Base-by-base conservation (phyloP, 352 stramenopile genomes). In the Phytophthora brassicae region DNA sequence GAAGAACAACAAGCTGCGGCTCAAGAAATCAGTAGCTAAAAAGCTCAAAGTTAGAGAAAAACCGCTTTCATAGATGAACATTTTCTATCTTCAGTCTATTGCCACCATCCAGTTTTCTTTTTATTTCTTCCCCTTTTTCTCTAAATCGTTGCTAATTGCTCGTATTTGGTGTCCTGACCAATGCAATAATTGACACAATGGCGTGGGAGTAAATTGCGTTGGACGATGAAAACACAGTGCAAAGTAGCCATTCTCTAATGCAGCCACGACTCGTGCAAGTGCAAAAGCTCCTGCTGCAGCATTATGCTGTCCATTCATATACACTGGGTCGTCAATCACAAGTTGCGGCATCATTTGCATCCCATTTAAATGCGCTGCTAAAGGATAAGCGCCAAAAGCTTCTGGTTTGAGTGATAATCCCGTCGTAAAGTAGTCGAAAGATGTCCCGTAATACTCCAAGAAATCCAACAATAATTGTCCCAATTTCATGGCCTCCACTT, bases 371-470 rank as follows among this genome's bases (percentile, higher is more conserved):
- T 82, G 70, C 14, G 72, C 55, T 36, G 73, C 72, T 29, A 93
- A 67, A 6, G 86, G 84, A 49, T 94, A 94, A 59, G 86, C 83
- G 39, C 84, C 83, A 68, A 91, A 94, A 2, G 79, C 81, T 55
- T 92, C 79, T 4, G 73, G 72, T 35, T 89, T 87, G 41, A 95
- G 77, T 28, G 85, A 96, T 36, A 97, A 81, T 33, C 89, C 88
- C 13, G 84, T 93, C 16, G 69, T 81, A 31, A 63, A 76, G 64
- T 91, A 91, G 64, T 83, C 75, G 56, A 96, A 96, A 47, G 79
- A 76, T 33, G 86, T 90, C 44, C 89, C 88, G 70, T 95, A 97
- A 59, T 94, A 94, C 66, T 96, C 84, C 35, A 97, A 72, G 65
- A 97, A 96, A 45, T 93, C 86, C 8, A 97, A 66, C 41, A 97